Evolutionary conservation across 202 grass and related monocot species (phyloP), one percentile per base, ranked within the genome.

Genomic region (Panicum virgatum): DNA sequence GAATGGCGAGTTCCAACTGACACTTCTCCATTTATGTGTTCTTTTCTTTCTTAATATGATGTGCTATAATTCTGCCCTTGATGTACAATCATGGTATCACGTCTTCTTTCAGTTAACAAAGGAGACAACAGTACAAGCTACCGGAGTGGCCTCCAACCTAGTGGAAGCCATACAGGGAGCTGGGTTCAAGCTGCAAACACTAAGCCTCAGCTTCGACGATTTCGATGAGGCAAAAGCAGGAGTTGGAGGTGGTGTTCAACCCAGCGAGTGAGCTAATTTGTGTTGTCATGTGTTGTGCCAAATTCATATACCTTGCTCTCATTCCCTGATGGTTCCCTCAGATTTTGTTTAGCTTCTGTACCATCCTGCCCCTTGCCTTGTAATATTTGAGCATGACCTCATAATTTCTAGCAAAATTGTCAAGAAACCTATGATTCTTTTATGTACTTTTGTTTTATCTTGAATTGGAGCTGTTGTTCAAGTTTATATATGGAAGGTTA

Each of bases 61-160:
- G 10, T n/a, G 1, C 4, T 51, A 51, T 69, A 26, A 9, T 73
- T 3, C 56, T 58, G 14, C 63, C 16, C 5, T 19, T 52, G 18
- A 76, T 62, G 5, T 50, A 26, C 4, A 6, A 15, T 60, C 52
- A 47, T 65, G 27, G 5, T 57, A 8, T 51, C 5, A 6, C 25
- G 5, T 70, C 14, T 76, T 50, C n/a, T 51, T 71, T 75, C 87
- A 98, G 96, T 69, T 98, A 68, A 96, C 88, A 29, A 98, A 93
- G 71, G 81, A 87, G 70, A 98, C 92, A 18, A 92, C 96, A 3
- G 92, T 98, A 39, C 92, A 98, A 92, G 92, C 96, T 16, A 91
- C 90, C 1, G 92, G 92, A 30, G 96, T 98, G 12, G 92, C 96
- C 56, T 98, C 96, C 44, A 88, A 81, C 36, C 90, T 98, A 69